A percentile compares a stretch with the other conserved stretches of the same genome.
Conservation (phyloP, 352 stramenopile genomes). For the Globisporangium viniferum region DNA sequence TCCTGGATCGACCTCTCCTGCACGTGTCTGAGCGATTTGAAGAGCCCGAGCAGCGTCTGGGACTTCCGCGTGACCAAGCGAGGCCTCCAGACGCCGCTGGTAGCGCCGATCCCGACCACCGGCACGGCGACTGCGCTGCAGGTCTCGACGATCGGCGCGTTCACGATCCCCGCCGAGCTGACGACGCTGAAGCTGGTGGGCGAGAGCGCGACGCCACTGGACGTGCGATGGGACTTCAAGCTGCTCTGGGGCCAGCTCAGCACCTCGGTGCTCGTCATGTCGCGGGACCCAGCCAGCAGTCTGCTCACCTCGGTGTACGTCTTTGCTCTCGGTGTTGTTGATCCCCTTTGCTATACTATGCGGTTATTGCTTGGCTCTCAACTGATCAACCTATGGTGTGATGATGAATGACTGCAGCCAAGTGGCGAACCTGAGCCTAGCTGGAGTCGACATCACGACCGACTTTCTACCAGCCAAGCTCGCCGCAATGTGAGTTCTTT, state of each 20-base stretch:
- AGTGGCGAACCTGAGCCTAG: conserved; percentile 7
- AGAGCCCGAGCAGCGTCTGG: background rate
- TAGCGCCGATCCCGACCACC: background rate
- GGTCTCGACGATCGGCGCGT: conserved; percentile 7
- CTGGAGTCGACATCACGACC: background rate
- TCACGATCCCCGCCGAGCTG: background rate
- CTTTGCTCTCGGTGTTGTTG: background rate
- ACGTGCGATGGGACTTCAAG: conserved; percentile 11
- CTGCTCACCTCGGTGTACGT: conserved; percentile 3
- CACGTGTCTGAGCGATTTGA: conserved; percentile 9
- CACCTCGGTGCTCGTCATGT: background rate
- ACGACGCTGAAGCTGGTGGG: conserved; percentile 3
- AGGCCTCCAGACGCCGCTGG: background rate
- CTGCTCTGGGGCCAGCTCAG: background rate
- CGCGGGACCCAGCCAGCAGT: background rate
- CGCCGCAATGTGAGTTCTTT: conserved; percentile 2
- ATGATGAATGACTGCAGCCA: background rate
- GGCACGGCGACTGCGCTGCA: background rate
- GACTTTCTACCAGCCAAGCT: background rate
- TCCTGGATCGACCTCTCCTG: conserved; percentile 7
- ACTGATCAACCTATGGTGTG: background rate
- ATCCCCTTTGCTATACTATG: background rate
- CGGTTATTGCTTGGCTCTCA: background rate
- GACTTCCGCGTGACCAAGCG: background rate
- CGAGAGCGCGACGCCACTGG: background rate